phyloP scores from a whole-genome alignment of 2,329 filamentous ascomycete genomes.

The Berkeleyomyces basicola region DNA sequence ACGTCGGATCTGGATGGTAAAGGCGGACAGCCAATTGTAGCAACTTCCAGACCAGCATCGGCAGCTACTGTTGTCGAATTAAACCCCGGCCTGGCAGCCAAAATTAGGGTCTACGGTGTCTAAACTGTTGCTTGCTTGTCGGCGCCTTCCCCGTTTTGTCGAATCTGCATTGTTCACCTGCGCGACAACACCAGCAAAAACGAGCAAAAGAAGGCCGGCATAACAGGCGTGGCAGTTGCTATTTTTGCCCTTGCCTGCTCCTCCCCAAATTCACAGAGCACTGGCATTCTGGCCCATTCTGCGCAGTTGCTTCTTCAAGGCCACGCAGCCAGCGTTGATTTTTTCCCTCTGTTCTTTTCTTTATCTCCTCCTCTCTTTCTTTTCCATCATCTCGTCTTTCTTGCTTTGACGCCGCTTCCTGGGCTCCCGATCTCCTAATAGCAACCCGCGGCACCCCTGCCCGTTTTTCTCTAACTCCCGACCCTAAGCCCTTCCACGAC shows the following conservation, averaged over 20 bases:
- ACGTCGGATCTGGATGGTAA: too few species aligned
- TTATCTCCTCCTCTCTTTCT: not conserved
- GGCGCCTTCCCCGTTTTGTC: not conserved
- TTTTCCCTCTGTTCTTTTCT: not conserved
- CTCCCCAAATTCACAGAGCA: not conserved
- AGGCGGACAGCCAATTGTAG: too few species aligned
- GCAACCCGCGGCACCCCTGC: not conserved
- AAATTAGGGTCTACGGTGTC: too few species aligned
- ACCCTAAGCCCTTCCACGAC: not conserved
- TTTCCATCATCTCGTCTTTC: not conserved
- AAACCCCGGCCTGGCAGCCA: too few species aligned
- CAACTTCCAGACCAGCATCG: too few species aligned
- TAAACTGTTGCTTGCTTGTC: too few species aligned
- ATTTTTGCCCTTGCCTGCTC: slow-evolving; percentile 1
- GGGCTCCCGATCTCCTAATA: not conserved
- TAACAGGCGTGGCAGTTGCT: not conserved
- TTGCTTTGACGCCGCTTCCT: too few species aligned
- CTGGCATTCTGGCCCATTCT: slow-evolving; percentile 2
- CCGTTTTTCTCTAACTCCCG: not conserved
- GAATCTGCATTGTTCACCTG: not conserved
- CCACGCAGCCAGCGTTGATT: not conserved
- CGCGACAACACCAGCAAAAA: not conserved
- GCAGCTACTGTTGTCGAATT: too few species aligned
- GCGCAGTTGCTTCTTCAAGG: not conserved
- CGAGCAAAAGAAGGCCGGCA: not conserved